Conservation (phyloP, 176 grass and related monocot genomes). For the Triticum timopheevii region DNA sequence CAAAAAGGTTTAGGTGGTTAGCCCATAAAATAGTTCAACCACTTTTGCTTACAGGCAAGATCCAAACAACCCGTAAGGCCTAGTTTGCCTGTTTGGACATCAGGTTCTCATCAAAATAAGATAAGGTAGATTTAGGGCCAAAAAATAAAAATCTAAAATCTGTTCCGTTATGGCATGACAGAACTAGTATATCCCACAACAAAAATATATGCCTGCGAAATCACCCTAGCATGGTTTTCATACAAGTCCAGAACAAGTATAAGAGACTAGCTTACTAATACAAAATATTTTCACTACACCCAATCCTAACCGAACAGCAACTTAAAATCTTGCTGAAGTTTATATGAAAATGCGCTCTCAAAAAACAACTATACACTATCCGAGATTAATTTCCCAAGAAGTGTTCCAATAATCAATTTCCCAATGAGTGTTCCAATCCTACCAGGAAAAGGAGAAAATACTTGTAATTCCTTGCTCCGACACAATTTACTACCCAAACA, state of each 20-base stretch:
- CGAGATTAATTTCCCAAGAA: not conserved
- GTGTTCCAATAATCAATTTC: not conserved
- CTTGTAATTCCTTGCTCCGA: slow-evolving; percentile 86
- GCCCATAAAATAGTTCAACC: not conserved
- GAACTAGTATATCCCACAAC: not conserved
- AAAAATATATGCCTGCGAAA: not conserved
- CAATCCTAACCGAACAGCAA: not conserved
- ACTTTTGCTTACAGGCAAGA: not conserved
- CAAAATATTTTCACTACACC: not conserved
- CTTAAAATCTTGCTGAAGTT: not conserved
- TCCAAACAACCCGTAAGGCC: not conserved
- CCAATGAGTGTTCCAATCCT: slow-evolving; percentile 18
- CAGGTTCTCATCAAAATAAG: not conserved
- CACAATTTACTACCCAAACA: slow-evolving; percentile 91
- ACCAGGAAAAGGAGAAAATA: slow-evolving; percentile 98
- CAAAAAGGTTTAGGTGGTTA: not conserved
- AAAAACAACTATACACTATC: not conserved
- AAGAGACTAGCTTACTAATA: not conserved
- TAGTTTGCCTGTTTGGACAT: not conserved
- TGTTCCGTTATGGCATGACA: not conserved
- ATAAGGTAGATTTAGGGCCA: not conserved
- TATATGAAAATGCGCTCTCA: not conserved
- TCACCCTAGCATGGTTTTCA: not conserved
- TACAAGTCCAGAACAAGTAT: not conserved
- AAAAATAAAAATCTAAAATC: not conserved